Evolutionary conservation across 169 alveolate species (phyloP), one percentile per base, ranked within the genome.

Genomic region (Cryptosporidium ubiquitum): DNA sequence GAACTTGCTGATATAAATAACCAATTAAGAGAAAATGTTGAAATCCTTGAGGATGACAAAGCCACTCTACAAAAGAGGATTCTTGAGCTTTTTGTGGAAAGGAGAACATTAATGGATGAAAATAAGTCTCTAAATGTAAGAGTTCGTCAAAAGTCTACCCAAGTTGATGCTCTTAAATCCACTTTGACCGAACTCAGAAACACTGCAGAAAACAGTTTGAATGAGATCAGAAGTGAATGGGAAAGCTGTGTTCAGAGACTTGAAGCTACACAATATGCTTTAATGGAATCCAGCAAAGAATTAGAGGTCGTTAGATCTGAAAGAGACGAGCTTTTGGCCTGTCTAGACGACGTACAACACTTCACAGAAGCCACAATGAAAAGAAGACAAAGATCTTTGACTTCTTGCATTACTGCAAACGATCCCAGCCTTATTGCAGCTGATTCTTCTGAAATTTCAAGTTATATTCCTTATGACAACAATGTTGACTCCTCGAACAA

Each of bases 341-440:
- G 89, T 31, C 69, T 79, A 26, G 89, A 79, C 44, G 89, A 79
- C 40, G 89, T 79, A 39, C 89, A 79, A 40, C 89, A 79, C 26
- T 79, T 79, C 55, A 79, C 89, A 14, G 89, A 79, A 14, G 74
- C 89, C 4, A 79, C 89, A 2, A 79, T 79, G 89, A 79, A 79
- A 64, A 26, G 89, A 31, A 79, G 89, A 44, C 89, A 79, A 66
- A 58, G 74, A 61, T 64, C 71, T 35, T 20, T 64, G 23, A 64
- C 71, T 18, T 64, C 71, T 14, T 64, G 52, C 49, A 37, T 64
- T 29, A 33, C 42, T 0, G 66, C 66, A 0, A 55, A 26, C 12
- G 66, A 55, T 55, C 29, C 35, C 3, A 26, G 9, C 29, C 29
- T 16, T 55, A 26, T 20, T 20, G 5, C 37, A 5, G 66, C 66